A percentile compares a stretch with the other conserved stretches of the same genome.
phyloP scores from a whole-genome alignment of 2,329 filamentous ascomycete species.

The Colletotrichum kahawae region DNA sequence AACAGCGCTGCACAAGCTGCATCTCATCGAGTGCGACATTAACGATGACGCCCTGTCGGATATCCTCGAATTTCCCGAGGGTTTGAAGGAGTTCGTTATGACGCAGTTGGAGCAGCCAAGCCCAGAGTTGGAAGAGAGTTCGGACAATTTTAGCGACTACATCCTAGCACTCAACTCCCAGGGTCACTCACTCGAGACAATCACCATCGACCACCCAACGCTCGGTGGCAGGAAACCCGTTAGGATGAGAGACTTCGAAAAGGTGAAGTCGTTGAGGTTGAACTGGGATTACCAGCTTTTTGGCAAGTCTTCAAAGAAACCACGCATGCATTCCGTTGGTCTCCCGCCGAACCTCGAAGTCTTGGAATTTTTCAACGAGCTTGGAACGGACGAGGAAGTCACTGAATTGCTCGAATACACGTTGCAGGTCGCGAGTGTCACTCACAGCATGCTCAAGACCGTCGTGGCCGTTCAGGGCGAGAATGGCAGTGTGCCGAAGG shows the following conservation, averaged over 20 bases:
- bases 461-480: conserved; percentile 42
- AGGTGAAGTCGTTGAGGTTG: conserved; percentile 44
- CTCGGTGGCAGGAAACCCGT: conserved; percentile 45
- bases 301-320: conserved; percentile 47
- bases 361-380: conserved; percentile 49
- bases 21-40: conserved; percentile 56
- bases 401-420: conserved; percentile 47
- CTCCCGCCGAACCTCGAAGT: conserved; percentile 50
- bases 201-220: conserved; percentile 49
- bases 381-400: conserved; percentile 52
- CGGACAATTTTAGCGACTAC: conserved; percentile 52
- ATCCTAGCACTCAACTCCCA: conserved; percentile 47
- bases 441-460: conserved; percentile 34
- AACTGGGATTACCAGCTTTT: conserved; percentile 56
- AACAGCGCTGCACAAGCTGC: conserved; percentile 47
- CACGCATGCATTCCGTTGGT: conserved; percentile 50
- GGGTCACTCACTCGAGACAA: conserved; percentile 45
- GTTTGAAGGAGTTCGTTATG: conserved; percentile 51
- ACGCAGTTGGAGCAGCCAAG: conserved; percentile 43
- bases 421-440: conserved; percentile 39
- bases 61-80: conserved; percentile 47
- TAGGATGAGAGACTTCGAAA: conserved; percentile 47
- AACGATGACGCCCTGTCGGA: conserved; percentile 46
- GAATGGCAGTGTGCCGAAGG: conserved; percentile 32
- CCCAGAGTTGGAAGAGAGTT: conserved; percentile 51